phyloP scores from a whole-genome alignment of 2,329 filamentous ascomycete species.

The Venturia effusa region DNA sequence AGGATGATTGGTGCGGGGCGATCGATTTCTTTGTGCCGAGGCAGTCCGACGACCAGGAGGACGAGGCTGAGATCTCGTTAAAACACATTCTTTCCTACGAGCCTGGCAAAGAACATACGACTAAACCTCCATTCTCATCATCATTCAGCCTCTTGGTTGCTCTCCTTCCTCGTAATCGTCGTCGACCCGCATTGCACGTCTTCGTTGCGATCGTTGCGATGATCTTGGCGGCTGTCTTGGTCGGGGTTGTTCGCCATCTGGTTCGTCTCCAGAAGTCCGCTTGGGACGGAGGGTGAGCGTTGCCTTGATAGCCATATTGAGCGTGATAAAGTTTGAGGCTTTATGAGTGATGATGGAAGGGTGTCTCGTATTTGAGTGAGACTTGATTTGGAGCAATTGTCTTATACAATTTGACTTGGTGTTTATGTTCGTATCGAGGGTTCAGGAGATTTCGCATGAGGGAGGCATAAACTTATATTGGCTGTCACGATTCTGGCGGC shows the following conservation, averaged over 20 bases:
- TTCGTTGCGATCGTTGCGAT: neutral
- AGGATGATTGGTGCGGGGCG: neutral
- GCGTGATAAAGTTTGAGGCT: neutral
- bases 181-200: neutral
- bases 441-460: neutral
- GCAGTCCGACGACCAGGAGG: neutral
- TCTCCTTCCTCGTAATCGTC: neutral
- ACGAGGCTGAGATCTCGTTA: conserved; percentile 1
- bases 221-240: neutral
- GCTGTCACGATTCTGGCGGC: neutral
- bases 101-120: neutral
- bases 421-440: neutral
- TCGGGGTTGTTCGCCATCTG: conserved; percentile 4
- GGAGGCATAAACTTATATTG: neutral
- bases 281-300: neutral
- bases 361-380: too few relatives aligned
- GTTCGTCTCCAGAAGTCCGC: neutral
- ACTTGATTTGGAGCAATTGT: neutral
- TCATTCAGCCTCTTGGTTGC: neutral
- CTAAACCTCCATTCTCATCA: neutral
- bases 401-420: neutral
- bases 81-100: neutral
- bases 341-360: neutral
- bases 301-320: neutral
- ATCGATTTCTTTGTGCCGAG: neutral